Base-by-base conservation (phyloP, 768 basidiomycete species). In the Austroboletus festivus region DNA sequence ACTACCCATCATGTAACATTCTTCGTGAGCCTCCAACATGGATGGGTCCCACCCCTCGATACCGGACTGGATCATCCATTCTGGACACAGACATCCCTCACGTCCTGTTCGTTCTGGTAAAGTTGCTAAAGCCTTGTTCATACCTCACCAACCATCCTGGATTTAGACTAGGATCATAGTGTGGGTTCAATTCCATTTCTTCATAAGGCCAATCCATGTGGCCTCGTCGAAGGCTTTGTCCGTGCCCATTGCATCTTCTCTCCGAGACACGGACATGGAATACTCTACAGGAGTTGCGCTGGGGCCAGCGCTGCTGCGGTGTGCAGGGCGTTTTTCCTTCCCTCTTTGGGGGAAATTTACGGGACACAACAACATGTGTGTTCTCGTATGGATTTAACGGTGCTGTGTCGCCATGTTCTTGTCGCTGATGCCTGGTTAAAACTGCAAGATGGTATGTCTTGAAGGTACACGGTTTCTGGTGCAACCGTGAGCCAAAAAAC, bases 361-460 rank as follows among this genome's bases (percentile, higher is more conserved):
- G 34, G n/a, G 23, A 20, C 4, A 28, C 3, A 28, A 28, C 15
- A 24, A 5, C 18, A 1, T 12, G 40, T 10, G 18, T 1, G 16
- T 0, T n/a, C 5, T 47, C 46, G 23, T 31, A 4, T 16, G 51
- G 61, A 37, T 35, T 40, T 5, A 38, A 37, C 2, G 41, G 46
- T 8, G 66, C 59, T 13, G 55, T 18, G 31, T 66, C 51, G 1
- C 48, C 57, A 16, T 68, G 67, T 16, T 19, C 18, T 13, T 38
- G 44, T 38, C 60, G 56, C 7, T 67, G 53, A 42, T 68, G 62
- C 38, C 47, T 63, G 5, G 64, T 51, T 7, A 68, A 38, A 26
- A 60, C 49, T 0, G 64, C 62, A 11, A 67, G 61, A 35, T 66
- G 62, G 4, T 48, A 18, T 2, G 66, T 68, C 28, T 34, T 51